phyloP scores from a whole-genome alignment of 805 yeast species.

The Metschnikowia baotianmanensis region DNA sequence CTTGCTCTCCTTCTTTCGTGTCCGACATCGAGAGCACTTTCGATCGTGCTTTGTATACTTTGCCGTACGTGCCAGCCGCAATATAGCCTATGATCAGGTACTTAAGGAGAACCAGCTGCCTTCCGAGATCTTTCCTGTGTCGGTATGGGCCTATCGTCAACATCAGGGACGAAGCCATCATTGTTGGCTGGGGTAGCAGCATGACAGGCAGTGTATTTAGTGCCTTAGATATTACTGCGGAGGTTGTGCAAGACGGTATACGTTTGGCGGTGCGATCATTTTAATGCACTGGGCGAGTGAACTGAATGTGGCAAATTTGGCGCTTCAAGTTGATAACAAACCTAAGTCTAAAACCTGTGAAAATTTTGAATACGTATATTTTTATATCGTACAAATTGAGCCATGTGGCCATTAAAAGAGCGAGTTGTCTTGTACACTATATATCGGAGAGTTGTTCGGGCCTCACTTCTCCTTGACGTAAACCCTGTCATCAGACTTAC shows the following conservation, averaged over 20 bases:
- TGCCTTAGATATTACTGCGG: conserved; percentile 1
- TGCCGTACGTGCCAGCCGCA: conserved; percentile 98
- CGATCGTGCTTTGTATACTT: conserved; percentile 84
- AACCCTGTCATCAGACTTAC: conserved; percentile 69
- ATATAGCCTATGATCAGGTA: conserved; percentile 92
- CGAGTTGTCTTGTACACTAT: too few relatives aligned
- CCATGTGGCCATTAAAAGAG: too few relatives aligned
- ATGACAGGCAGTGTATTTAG: conserved; percentile 4
- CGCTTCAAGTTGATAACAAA: too few relatives aligned
- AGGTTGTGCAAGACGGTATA: neutral
- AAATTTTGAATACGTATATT: too few relatives aligned
- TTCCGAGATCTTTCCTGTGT: conserved; percentile 54
- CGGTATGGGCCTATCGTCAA: conserved; percentile 44
- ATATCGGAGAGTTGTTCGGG: too few relatives aligned
- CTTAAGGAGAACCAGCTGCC: conserved; percentile 75
- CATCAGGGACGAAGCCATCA: conserved; percentile 41
- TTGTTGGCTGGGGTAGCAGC: conserved; percentile 18
- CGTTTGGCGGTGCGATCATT: too few relatives aligned
- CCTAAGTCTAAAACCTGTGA: too few relatives aligned
- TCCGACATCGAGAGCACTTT: conserved; percentile 16
- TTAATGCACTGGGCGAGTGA: too few relatives aligned
- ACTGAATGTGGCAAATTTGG: too few relatives aligned
- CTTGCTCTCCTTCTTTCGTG: conserved; percentile 14
- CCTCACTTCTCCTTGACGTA: conserved; percentile 45
- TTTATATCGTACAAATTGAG: too few relatives aligned